Conservation (phyloP, 495 filamentous ascomycete species). For the Xanthoparmelia taractica region DNA sequence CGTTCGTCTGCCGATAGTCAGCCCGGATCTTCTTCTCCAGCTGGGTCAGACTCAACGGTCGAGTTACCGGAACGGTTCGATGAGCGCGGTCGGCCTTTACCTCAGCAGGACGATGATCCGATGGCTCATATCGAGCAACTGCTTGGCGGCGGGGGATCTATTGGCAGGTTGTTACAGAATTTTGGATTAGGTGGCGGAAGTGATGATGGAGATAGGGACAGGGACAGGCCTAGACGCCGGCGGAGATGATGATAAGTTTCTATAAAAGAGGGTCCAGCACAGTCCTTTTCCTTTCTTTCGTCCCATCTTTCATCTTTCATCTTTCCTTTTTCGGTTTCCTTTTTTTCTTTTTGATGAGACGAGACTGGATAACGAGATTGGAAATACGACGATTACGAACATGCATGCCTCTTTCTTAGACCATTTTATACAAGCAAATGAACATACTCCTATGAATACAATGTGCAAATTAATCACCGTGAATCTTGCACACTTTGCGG, state of each 20-base stretch:
- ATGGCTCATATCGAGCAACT: constrained; percentile 35
- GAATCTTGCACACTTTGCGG: background rate
- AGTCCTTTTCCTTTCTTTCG: background rate
- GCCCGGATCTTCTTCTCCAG: constrained; percentile 22
- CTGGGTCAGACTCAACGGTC: constrained; percentile 42
- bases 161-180: constrained; percentile 21
- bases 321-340: background rate
- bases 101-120: constrained; percentile 33
- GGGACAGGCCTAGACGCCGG: constrained; percentile 18
- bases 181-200: constrained; percentile 23
- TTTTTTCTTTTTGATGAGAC: background rate
- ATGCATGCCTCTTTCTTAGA: constrained; percentile 8
- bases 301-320: no score
- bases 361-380: background rate
- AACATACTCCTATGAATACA: background rate
- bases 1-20: constrained; percentile 21
- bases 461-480: no score
- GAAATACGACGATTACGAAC: constrained; percentile 4
- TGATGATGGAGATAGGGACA: constrained; percentile 5
- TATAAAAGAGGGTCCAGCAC: constrained; percentile 1
- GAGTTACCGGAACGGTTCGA: constrained; percentile 63
- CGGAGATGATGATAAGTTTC: background rate
- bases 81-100: constrained; percentile 45
- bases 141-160: constrained; percentile 27
- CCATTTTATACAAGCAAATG: constrained; percentile 2